Evolutionary conservation across 225 moss, liverwort and hornwort genomes (phyloP).

Genomic region (Takakia lepidozioides): DNA sequence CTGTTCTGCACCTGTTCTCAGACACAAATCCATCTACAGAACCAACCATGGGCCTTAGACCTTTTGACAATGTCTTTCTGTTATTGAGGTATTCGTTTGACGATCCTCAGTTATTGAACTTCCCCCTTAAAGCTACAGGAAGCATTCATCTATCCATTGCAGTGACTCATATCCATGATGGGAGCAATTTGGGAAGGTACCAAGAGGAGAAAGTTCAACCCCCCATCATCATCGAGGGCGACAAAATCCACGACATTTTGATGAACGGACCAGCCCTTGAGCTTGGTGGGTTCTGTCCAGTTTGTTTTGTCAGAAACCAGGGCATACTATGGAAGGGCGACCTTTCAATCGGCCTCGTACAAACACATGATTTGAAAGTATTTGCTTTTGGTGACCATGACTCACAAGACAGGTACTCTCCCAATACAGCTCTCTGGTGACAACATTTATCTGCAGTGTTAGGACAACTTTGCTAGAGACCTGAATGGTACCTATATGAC

Average conservation of each 20-base stretch:
- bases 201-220: slow-evolving; percentile 22
- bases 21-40: too few species aligned
- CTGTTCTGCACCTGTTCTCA: too few species aligned
- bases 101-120: too few species aligned
- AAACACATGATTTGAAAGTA: slow-evolving; percentile 35
- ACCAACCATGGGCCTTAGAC: too few species aligned
- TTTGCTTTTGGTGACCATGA: slow-evolving; percentile 50
- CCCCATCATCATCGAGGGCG: slow-evolving; percentile 10
- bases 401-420: slow-evolving; percentile 36
- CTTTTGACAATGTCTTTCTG: too few species aligned
- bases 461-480: neutral
- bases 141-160: too few species aligned
- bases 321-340: slow-evolving; percentile 64
- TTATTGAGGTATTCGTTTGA: too few species aligned
- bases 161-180: too few species aligned
- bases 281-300: slow-evolving; percentile 62
- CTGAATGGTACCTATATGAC: too few species aligned
- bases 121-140: neutral
- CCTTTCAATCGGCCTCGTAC: slow-evolving; percentile 41
- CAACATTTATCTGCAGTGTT: too few species aligned
- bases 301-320: slow-evolving; percentile 45
- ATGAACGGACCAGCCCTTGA: slow-evolving; percentile 31
- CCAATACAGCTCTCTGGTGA: too few species aligned
- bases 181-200: slow-evolving; percentile 8
- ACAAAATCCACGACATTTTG: slow-evolving; percentile 21